Base-by-base conservation (phyloP, 2,329 filamentous ascomycete species). In the Bertia moriformis region DNA sequence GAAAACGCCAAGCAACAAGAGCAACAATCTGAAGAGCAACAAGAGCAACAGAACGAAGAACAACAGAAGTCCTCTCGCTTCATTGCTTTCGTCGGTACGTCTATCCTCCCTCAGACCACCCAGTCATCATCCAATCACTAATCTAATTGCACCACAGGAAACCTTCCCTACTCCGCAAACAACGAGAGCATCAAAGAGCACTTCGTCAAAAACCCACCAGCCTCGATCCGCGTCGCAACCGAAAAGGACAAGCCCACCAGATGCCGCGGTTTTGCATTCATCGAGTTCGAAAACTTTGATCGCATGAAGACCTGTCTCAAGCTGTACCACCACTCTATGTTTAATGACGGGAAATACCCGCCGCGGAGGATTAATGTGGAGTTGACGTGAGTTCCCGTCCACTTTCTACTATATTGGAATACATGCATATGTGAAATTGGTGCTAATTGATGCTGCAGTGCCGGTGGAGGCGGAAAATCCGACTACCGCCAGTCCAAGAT, bases 261-360 rank as follows among this genome's bases (percentile, higher is more conserved):
- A 46, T 80, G 74, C 51, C 80, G 80, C 48, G 84, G 86, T 24
- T 81, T 83, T 50, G 86, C 84, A 4, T 93, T 95, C 58, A 67
- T 96, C 49, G 89, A 96, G 59, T 96, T 95, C 54, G 77, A 77
- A 46, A 71, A 77, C 48, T 93, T 79, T 61, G 83, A 88, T 59
- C 76, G 82, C 54, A 93, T 94, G 86, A 83, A 93, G 67, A 91
- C 85, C 20, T 93, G 86, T 53, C 68, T 96, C 43, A 84, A 88
- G 59, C 76, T 86, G 46, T 89, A 89, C 61, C 88, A 96, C 61
- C 88, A 95, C 62, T 82, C 76, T 43, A 69, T 70, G 45, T 93
- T 95, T 54, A 59, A 66, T 54, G 66, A 78, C 58, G 63, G 66
- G 45, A 44, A 59, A 14, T 65, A 61, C 32, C 55, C 63, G 14